Base-by-base conservation (phyloP, 2,329 filamentous ascomycete genomes). In the Apiospora hydei region DNA sequence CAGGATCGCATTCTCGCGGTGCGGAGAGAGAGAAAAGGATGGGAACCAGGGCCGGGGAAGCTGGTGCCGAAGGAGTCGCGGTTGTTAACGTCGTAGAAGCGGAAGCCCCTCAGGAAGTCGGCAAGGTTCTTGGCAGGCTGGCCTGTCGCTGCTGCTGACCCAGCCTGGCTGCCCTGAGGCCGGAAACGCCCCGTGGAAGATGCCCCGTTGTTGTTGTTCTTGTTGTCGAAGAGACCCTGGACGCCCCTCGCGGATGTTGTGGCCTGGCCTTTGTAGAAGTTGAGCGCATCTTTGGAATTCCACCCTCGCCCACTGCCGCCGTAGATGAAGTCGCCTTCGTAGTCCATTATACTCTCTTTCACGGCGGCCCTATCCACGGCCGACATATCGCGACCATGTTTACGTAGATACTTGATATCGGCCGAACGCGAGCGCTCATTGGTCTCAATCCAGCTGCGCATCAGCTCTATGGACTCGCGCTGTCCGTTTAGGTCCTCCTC, bases 331-430 rank as follows among this genome's bases (percentile, higher is more conserved):
- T 18, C 38, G 10, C 34, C 34, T 38, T 64, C 57, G 14, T 64
- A 64, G 34, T 18, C 13, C 10, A 18, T 4, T 24, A 64, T 41
- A 34, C 18, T 18, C 21, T 64, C 34, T 18, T 43, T 26, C 44
- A 26, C 26, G 24, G 2, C 5, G 6, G 34, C 67, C 10, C n/a
- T 34, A 16, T 69, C 67, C 7, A 30, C 10, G 26, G 11, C 26
- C 26, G 67, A 49, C 44, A 49, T 34, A 14, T 14, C 0, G 21
- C n/a, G 4, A 21, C 24, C 67, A 10, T 6, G 5, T 38, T n/a
- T 44, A 7, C 67, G 44, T 16, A 69, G 44, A n/a, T 46, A 10
- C 67, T 46, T 46, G 57, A 64, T 64, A 24, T 68, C 67, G n/a
- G 67, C 46, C 24, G n/a, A 47, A 34, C 67, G 67, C 43, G 46